Evolutionary conservation across 306 rosid genomes (phyloP), one percentile per base, ranked within the genome.

Genomic region (Cercis canadensis): DNA sequence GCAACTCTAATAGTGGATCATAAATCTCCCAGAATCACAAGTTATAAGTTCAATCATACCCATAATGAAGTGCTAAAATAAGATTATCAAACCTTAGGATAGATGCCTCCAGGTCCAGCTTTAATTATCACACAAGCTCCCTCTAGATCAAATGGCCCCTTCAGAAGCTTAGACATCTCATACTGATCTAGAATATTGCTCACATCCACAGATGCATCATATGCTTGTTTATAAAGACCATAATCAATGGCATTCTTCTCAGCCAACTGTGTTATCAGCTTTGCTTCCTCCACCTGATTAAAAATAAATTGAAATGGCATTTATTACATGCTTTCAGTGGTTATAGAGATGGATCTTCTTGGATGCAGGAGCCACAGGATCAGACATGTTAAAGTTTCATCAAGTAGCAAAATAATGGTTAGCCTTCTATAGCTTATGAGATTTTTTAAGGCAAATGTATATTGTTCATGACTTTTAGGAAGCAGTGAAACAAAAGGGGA

Each of bases 181-280:
- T 92, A 92, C 29, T 82, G 82, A 75, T 89, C 87, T 76, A 89
- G 78, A 85, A 87, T 70, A 75, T 87, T 86, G 74, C 81, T 79
- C 34, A 80, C 91, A 62, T 82, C 91, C 61, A 87, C 39, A 69
- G 97, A 87, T 73, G 93, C 82, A 72, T 82, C 81, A 57, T 89
- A 92, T 32, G 97, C 97, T 81, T 84, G 92, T 75, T 82, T 85
- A 74, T 89, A 89, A 34, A 92, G 88, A 69, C 92, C 92, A 62
- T 66, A 82, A 70, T 87, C 79, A 77, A 92, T 81, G 55, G 85
- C 93, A 74, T 92, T 88, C 68, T 62, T 73, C 74, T 89, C 96
- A 36, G 90, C 88, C 73, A 92, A 76, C 53, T 89, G 88, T 7
- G 84, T 82, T 70, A 92, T 89, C 75, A 92, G 73, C 77, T 89